Base-by-base conservation (phyloP, 352 stramenopile genomes). In the Phytophthora pinifolia region DNA sequence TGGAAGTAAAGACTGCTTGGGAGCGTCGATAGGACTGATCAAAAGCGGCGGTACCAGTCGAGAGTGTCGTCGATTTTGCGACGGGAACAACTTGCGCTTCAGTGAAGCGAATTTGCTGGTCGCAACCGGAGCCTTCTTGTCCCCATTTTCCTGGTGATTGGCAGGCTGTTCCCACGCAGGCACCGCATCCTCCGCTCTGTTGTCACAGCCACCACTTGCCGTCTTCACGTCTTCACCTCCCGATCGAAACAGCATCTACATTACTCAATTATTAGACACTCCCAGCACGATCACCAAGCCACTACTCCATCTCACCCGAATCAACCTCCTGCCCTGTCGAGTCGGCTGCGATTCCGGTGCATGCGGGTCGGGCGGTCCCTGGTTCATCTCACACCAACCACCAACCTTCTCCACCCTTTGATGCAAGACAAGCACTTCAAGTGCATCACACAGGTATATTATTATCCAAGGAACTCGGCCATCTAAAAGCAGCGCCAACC, bases 61-160 rank as follows among this genome's bases (percentile, higher is more conserved):
- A 27, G 76, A 74, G 25, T 77, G 58, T 8, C 72, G 67, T 13
- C 76, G 76, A 58, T 79, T 74, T 14, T 66, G 65, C 13, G 62
- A 76, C 9, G 74, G 74, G 42, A 87, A 87, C 1, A 87, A 34
- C 30, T 85, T 85, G 5, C 76, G 61, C 53, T 85, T 85, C 45
- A 87, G 46, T 9, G 63, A 62, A 34, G 64, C 62, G 46, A 87
- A 80, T 58, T 75, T 81, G 35, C 54, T 64, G 10, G 42, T 58
- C 46, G 48, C 32, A 59, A 27, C 22, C 4, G 25, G 15, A 33
- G 39, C 33, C 7, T 59, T 55, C 4, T 59, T 56, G 35, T 44
- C 42, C 7, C 6, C 22, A 38, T 35, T 30, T 12, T 39, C 20
- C 30, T 46, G 50, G 7, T 41, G 15, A 13, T 46, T 29, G 9